These are phyloP conservation scores for Mallotus nudiflorus DNA, from an alignment of 345 rosid species.

Conservation along the genomic window DNA sequence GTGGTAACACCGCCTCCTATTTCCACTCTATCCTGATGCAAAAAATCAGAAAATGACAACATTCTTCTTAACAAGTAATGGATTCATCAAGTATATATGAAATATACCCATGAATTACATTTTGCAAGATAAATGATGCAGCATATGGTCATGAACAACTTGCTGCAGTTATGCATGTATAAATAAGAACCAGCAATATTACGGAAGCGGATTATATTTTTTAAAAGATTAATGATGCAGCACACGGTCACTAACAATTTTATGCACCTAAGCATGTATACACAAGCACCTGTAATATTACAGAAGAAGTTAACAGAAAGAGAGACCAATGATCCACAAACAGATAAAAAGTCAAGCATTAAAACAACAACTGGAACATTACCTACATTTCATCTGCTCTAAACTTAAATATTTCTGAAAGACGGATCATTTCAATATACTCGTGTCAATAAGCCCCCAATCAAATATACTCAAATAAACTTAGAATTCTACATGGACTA, in stretches of 20 bases:
- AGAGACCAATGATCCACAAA: neutral
- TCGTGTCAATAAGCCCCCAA: neutral
- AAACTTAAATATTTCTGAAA: neutral
- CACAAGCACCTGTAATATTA: neutral
- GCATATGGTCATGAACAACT: neutral
- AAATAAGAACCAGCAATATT: neutral
- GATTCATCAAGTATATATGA: neutral
- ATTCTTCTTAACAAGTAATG: neutral
- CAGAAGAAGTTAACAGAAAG: neutral
- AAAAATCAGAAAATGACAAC: conserved; percentile 32
- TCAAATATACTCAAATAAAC: neutral
- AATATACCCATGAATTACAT: neutral
- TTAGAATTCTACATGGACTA: neutral
- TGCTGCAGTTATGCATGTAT: neutral
- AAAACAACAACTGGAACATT: neutral
- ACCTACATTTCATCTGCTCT: neutral
- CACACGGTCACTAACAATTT: neutral
- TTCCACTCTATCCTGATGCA: conserved; percentile 65
- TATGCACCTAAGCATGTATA: neutral
- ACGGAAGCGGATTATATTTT: too few species aligned
- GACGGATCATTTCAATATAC: neutral
- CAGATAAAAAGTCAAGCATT: neutral
- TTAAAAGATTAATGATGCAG: conserved; percentile 1
- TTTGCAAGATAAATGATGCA: conserved; percentile 1
- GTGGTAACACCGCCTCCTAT: conserved; percentile 34